Base-by-base conservation (phyloP, 345 rosid species). In the Eucalyptus coolabah region DNA sequence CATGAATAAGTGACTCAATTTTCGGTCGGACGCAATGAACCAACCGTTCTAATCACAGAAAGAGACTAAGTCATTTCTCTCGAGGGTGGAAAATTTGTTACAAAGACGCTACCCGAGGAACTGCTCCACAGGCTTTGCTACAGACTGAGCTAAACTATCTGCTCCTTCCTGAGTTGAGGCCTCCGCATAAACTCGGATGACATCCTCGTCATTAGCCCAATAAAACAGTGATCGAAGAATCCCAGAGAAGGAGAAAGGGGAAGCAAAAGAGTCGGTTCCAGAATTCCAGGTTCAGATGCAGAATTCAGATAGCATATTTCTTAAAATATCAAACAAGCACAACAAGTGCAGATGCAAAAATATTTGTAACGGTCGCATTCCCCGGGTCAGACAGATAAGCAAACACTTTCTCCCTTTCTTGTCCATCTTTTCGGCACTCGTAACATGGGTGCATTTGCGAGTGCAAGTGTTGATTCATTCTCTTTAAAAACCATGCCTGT, bases 181-280 rank as follows among this genome's bases (percentile, higher is more conserved):
- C 92, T 96, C 99, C 1, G 99, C 98, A 92, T 98, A 98, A n/a
- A 96, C 98, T 30, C 98, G 97, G 88, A 97, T 89, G 28, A 97
- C 98, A 91, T 98, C 99, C 93, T n/a, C 26, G 7, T 65, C 87
- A 50, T 51, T 50, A 77, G 83, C 47, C 83, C 47, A 77, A 77
- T 77, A 40, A 28, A 50, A 86, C 4, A 86, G 56, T 23, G 23
- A 59, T 32, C 30, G 17, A 40, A 34, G 12, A 56, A 42, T 16
- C 54, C 44, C 40, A 44, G n/a, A 87, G 47, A 56, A 87, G 40
- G 56, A 56, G 24, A 40, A 11, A 37, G n/a, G 19, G 49, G 10
- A 21, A 54, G 67, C 42, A 54, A 54, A 87, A 50, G n/a, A 86
- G 16, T 47, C 12, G 11, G 87, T 28, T 86, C 51, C 47, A 77